These are phyloP conservation scores for Ogataea wickerhamii DNA, from an alignment of 805 yeast genomes.

Conservation along the genomic window DNA sequence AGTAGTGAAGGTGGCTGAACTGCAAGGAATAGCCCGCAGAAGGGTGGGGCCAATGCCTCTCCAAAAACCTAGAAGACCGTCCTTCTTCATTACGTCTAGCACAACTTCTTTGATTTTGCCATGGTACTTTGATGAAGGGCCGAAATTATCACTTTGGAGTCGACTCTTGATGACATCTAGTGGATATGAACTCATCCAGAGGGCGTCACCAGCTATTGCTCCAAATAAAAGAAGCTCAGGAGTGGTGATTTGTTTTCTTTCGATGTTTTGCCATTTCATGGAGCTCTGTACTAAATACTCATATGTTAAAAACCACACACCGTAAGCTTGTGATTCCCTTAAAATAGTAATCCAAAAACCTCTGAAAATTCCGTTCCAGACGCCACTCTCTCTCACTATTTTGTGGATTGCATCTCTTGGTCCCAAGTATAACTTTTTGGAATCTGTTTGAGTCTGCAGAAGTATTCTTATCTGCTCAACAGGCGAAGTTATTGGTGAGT, in stretches of 20 bases:
- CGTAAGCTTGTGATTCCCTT: slow-evolving; percentile 70
- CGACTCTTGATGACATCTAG: slow-evolving; percentile 50
- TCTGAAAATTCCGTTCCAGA: slow-evolving; percentile 45
- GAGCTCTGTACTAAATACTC: slow-evolving; percentile 49
- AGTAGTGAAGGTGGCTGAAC: slow-evolving; percentile 75
- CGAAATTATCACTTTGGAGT: slow-evolving; percentile 53
- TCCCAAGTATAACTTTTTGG: slow-evolving; percentile 34
- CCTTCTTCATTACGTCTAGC: slow-evolving; percentile 36
- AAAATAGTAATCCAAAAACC: slow-evolving; percentile 52
- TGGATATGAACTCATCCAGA: slow-evolving; percentile 58
- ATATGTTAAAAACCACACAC: slow-evolving; percentile 68
- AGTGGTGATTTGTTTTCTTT: slow-evolving; percentile 49
- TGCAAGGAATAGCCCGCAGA: slow-evolving; percentile 58
- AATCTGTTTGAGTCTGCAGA: slow-evolving; percentile 50
- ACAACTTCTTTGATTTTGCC: slow-evolving; percentile 38
- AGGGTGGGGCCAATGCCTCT: slow-evolving; percentile 59
- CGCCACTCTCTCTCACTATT: slow-evolving; percentile 43
- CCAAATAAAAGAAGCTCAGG: slow-evolving; percentile 55
- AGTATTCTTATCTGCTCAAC: slow-evolving; percentile 65
- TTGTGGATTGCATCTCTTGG: slow-evolving; percentile 42
- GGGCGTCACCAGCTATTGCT: slow-evolving; percentile 64
- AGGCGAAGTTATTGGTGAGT: slow-evolving; percentile 59
- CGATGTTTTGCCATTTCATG: slow-evolving; percentile 31
- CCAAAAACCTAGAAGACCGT: slow-evolving; percentile 56
- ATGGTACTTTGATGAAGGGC: slow-evolving; percentile 38